Evolutionary conservation across 306 rosid species (phyloP).

Genomic region (Gastrolobium bilobum): DNA sequence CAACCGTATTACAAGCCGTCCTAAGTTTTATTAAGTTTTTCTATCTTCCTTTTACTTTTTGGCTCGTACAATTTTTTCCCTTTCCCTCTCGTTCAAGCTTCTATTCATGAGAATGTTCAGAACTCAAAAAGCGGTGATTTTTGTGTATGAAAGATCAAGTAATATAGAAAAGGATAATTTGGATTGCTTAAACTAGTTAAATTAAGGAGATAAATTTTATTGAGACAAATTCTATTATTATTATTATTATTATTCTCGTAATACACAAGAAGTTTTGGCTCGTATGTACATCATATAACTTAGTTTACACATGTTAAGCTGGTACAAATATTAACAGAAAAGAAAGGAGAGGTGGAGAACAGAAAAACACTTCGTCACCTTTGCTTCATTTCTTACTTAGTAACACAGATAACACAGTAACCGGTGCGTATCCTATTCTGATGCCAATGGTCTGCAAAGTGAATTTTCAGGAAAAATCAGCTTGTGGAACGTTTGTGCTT

Average conservation of each 20-base stretch:
- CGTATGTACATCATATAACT: too few relatives aligned
- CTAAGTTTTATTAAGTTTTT: not conserved
- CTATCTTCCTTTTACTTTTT: not conserved
- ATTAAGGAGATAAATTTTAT: too few relatives aligned
- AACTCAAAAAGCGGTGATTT: not conserved
- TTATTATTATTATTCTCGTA: too few relatives aligned
- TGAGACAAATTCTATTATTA: too few relatives aligned
- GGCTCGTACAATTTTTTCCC: not conserved
- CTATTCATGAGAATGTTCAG: not conserved
- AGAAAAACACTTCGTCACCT: not conserved
- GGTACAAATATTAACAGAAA: not conserved
- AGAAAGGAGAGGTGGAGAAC: too few relatives aligned
- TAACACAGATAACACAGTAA: not conserved
- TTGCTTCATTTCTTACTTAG: not conserved
- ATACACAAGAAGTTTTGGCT: too few relatives aligned
- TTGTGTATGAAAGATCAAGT: not conserved
- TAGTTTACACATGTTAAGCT: not conserved
- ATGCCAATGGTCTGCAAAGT: not conserved
- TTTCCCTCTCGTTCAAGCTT: not conserved
- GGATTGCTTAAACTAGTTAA: too few relatives aligned
- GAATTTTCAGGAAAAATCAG: constrained; percentile 44
- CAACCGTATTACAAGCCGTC: not conserved
- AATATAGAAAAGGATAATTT: too few relatives aligned
- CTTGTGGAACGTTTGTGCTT: constrained; percentile 47
- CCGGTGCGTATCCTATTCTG: not conserved